Evolutionary conservation across 768 basidiomycete species (phyloP), one percentile per base, ranked within the genome.

Genomic region (Pleurotus sapidus): DNA sequence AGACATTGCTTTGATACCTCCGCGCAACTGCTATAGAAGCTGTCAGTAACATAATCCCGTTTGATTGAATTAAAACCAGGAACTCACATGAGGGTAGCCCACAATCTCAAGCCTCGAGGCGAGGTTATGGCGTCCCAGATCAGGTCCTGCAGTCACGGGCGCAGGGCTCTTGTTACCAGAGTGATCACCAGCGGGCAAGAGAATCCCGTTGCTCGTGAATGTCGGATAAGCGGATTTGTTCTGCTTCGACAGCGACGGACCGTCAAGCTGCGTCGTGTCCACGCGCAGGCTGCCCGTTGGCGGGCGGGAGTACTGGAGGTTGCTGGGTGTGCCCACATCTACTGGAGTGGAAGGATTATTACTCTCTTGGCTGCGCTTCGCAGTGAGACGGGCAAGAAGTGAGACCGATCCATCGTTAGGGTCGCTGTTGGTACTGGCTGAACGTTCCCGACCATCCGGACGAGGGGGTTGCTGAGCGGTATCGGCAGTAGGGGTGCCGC

Each of bases 191-290:
- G 83, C 72, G 17, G 81, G 80, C 55, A 85, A 70, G 42, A 88
- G 70, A 47, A 86, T 79, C 14, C 84, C 84, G 55, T 82, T 82
- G 61, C 81, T 80, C 5, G 79, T 74, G 56, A 88, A 85, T 55
- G 84, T 78, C 3, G 91, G 91, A 64, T 89, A 93, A 0, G 91
- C 91, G 7, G 91, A 92, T 70, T 93, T 93, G 74, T 93, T 93
- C 74, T 91, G 90, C 66, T 80, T 86, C 17, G 51, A 54, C 59
- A 81, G 65, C 30, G 83, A 75, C 46, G 82, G 70, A 8, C 79
- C 77, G 59, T 83, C 83, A 47, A 89, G 72, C 27, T 83, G 76
- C 37, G 85, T 78, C 0, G 91, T 93, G 67, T 92, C 89, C 53
- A 93, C 87, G 34, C 88, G 78, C 65, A 93, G 72, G 40, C 84